These are phyloP conservation scores for Gossypium schwendimanii DNA, from an alignment of 441 rosid genomes.

Conservation along the genomic window DNA sequence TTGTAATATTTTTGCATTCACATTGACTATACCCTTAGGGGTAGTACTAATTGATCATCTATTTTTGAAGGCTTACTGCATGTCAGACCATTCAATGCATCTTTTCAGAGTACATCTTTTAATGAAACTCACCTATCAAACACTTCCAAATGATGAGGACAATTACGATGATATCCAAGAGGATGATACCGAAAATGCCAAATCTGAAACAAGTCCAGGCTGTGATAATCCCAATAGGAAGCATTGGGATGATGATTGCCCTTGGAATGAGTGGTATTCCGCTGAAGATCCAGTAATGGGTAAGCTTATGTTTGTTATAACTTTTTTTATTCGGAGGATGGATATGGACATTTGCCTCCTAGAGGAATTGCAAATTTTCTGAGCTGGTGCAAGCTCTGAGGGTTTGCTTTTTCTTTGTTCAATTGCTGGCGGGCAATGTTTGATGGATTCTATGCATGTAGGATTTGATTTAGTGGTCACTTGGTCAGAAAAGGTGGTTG, in stretches of 20 bases:
- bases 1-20: background rate
- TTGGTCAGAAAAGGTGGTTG: slow-evolving; percentile 71
- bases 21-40: background rate
- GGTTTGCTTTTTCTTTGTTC: slow-evolving; percentile 10
- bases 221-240: slow-evolving; percentile 43
- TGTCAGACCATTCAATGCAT: slow-evolving; percentile 64
- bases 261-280: slow-evolving; percentile 99
- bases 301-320: slow-evolving; percentile 18
- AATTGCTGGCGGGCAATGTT: slow-evolving; percentile 10
- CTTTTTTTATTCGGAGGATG: background rate
- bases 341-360: background rate
- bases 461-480: slow-evolving; percentile 70
- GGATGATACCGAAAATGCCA: slow-evolving; percentile 42
- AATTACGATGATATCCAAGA: slow-evolving; percentile 42
- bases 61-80: slow-evolving; percentile 67
- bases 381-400: slow-evolving; percentile 9
- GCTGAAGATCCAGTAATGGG: slow-evolving; percentile 93
- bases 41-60: background rate
- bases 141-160: slow-evolving; percentile 58
- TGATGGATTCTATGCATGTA: slow-evolving; percentile 27
- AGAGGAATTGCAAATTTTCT: slow-evolving; percentile 8
- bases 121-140: slow-evolving; percentile 87
- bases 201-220: slow-evolving; percentile 34
- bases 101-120: slow-evolving; percentile 63
- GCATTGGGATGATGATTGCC: slow-evolving; percentile 97